Percentiles rank a stretch among this genome's conserved stretches.
These are phyloP conservation scores for Boletus smithii DNA, from an alignment of 1,284 basidiomycete species.

Conservation along the genomic window DNA sequence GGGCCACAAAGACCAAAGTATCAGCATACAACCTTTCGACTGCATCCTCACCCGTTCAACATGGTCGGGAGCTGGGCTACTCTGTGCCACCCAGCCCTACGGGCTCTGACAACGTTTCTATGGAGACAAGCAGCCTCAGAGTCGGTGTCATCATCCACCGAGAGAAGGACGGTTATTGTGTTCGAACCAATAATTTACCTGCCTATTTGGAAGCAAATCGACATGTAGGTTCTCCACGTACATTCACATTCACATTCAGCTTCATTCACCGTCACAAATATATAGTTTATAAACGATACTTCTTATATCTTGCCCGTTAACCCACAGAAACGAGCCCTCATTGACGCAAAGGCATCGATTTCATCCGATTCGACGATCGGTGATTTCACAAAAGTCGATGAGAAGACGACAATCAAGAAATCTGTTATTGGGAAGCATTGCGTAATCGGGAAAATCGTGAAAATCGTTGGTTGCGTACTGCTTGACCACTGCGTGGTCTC, in stretches of 20 bases:
- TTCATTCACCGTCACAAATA: slow-evolving; percentile 5
- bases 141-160: slow-evolving; percentile 62
- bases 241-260: background rate
- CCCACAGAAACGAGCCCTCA: slow-evolving; percentile 57
- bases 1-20: slow-evolving; percentile 14
- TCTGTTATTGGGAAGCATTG: slow-evolving; percentile 88
- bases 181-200: slow-evolving; percentile 81
- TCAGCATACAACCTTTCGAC: slow-evolving; percentile 6
- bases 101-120: slow-evolving; percentile 39
- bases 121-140: slow-evolving; percentile 46
- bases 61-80: slow-evolving; percentile 18
- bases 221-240: slow-evolving; percentile 43
- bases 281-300: slow-evolving; percentile 50
- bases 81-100: slow-evolving; percentile 45
- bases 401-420: slow-evolving; percentile 84
- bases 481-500: slow-evolving; percentile 88
- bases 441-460: slow-evolving; percentile 82
- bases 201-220: slow-evolving; percentile 83
- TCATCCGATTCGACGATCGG: slow-evolving; percentile 85
- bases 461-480: slow-evolving; percentile 83
- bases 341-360: slow-evolving; percentile 80
- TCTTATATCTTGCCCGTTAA: slow-evolving; percentile 57
- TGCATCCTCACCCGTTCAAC: slow-evolving; percentile 24
- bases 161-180: slow-evolving; percentile 56
- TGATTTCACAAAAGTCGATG: slow-evolving; percentile 77